Evolutionary conservation across 2,329 filamentous ascomycete species (phyloP), one percentile per base, ranked within the genome.

Genomic region (Phialophora expanda): DNA sequence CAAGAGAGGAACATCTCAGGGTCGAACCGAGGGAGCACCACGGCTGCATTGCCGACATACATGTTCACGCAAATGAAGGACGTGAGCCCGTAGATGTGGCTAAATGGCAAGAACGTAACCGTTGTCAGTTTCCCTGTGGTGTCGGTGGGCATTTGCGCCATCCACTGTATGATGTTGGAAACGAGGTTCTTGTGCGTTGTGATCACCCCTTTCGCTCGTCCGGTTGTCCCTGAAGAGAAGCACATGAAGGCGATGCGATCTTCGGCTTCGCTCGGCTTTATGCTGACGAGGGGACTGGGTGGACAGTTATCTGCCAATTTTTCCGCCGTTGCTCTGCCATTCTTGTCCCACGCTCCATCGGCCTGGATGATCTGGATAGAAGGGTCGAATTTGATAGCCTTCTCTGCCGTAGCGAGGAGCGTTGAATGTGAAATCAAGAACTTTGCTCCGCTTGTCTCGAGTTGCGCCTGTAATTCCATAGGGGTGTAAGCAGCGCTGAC

Each of bases 401-500:
- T 83, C 44, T 81, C 80, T 0, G 90, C 92, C 11, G 84, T 84
- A 5, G 86, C 78, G 1, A 97, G 81, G 66, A 90, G 84, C 0
- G 87, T 78, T 30, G 85, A 77, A 73, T 96, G 91, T 0, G 93
- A 97, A 30, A 90, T 85, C 11, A 97, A 77, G 0, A 85, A 91
- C 74, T 88, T 91, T 50, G 91, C 91, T 0, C 86, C 85, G 0
- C 89, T 89, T 76, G 96, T 91, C 73, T 87, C 87, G 66, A 98
- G 85, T 79, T 97, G 93, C 73, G 90, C 93, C 6, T 89, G 87
- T 34, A 98, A 84, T 78, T 98, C 94, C 9, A 91, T 87, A 8
- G 86, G 85, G 0, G 91, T 96, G 78, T 97, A 97, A 3, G 88
- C 87, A 22, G 93, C 93, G 75, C 97, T 97, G 4, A 92, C 92